These are phyloP conservation scores for Triticum turgidum DNA, from an alignment of 176 grass and related monocot species.

Conservation along the genomic window DNA sequence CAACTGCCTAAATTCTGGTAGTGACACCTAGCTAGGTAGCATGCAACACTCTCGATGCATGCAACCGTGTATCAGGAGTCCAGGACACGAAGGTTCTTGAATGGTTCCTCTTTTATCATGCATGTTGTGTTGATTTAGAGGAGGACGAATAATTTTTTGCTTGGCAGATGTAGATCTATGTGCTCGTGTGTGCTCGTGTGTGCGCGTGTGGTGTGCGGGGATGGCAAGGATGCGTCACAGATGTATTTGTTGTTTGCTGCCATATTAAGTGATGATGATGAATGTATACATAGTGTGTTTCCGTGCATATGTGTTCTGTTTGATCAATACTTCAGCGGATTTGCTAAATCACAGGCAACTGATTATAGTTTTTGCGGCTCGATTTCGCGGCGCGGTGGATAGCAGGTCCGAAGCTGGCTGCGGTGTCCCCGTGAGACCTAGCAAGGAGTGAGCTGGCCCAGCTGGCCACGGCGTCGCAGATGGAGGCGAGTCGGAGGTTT, in stretches of 20 bases:
- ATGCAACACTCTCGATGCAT: not conserved
- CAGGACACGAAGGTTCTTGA: slow-evolving; percentile 11
- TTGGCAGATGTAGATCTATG: not conserved
- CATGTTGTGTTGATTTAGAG: slow-evolving; percentile 16
- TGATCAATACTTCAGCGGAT: not conserved
- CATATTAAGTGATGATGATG: not conserved
- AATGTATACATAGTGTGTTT: slow-evolving; percentile 4
- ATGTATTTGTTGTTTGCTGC: not conserved
- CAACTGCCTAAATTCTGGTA: too few relatives aligned
- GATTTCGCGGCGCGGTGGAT: too few relatives aligned
- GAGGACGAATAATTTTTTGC: slow-evolving; percentile 20
- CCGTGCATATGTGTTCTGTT: not conserved
- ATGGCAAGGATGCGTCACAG: slow-evolving; percentile 8
- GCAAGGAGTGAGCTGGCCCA: too few relatives aligned
- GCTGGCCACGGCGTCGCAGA: too few relatives aligned
- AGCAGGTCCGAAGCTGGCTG: too few relatives aligned
- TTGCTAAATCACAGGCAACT: too few relatives aligned
- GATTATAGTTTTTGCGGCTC: too few relatives aligned
- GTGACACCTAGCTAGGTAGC: not conserved
- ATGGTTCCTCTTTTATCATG: not conserved
- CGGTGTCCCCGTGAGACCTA: too few relatives aligned
- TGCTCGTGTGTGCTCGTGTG: not conserved
- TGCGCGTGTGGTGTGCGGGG: not conserved
- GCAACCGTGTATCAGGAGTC: not conserved
- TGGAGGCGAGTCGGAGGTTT: too few relatives aligned